Base-by-base conservation (phyloP, 2,329 filamentous ascomycete species). In the Tricladium varicosporioides region DNA sequence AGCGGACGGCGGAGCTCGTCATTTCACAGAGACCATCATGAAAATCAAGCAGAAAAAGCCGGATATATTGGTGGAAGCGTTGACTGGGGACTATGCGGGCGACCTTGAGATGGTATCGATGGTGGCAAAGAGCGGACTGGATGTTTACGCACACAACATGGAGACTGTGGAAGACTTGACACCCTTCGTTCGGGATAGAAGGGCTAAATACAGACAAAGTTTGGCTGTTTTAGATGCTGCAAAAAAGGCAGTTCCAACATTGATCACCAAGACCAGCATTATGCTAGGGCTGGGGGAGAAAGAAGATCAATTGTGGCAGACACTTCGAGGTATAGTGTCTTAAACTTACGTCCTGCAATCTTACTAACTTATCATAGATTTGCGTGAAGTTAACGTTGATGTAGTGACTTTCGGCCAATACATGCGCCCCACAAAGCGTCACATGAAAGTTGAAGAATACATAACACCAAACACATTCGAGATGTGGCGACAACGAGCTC, bases 321-420 rank as follows among this genome's bases (percentile, higher is more conserved):
- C 93, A 0, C 75, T 97, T 58, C 83, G 79, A 72, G 84, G 85
- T 87, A 75, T 67, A 76, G 66, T 27, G 31, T 19, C 2, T 18
- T 13, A 11, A 48, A 10, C n/a, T 33, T 2, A 32, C n/a, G 48
- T 14, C 9, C 5, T n/a, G 10, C 42, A 11, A 27, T 4, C 22
- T 47, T 51, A 45, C 58, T 67, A 60, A 66, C 55, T n/a, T 52
- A 0, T 22, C 18, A n/a, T 58, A 84, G 90, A 95, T 72, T 81
- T 99, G 11, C 84, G 94, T 57, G 86, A 86, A 63, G 82, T 85
- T 57, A 79, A 89, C 59, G 92, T 97, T 47, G 94, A 99, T 66
- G 91, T 99, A 11, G 92, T 99, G 57, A 99, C 94, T 0, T 99
- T 99, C 66, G 94, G 94, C n/a, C 94, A 99, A 78, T 99, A 99